Base-by-base conservation (phyloP, 164 flowering plant genomes). In the Tetrastigma voinierianum region DNA sequence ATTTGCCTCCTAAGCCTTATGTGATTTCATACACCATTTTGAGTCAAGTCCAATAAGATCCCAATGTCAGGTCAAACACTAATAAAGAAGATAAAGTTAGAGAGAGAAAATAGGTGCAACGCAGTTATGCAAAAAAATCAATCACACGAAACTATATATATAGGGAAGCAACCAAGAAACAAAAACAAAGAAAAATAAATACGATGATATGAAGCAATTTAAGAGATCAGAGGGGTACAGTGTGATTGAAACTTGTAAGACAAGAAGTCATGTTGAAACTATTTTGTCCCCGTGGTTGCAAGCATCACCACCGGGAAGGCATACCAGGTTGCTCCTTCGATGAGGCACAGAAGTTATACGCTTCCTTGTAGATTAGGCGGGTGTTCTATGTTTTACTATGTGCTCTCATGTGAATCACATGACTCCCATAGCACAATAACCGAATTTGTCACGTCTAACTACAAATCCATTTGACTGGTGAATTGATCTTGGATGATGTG, bases 331-430 rank as follows among this genome's bases (percentile, higher is more conserved):
- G 79, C 72, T 68, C 62, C 63, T 66, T 66, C 57, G 17, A 48
- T 15, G 18, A 24, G 43, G 61, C 63, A 62, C 67, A 54, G 43
- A 59, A 24, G 6, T 25, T 17, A 59, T 62, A 49, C 68, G 61
- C 46, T 21, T 20, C 12, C 65, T 57, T 7, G 61, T n/a, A 58
- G 9, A 55, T 75, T 56, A 6, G 64, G 75, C 86, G 82, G 81
- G 66, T 82, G 76, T 78, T 80, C 70, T 82, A 68, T 82, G 85
- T 74, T 84, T 67, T 73, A n/a, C 59, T 85, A 79, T 77, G 84
- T 83, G 83, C 61, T 51, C 57, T 81, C 86, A 82, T 82, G 88
- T 84, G 86, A 82, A 68, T 53, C 78, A 85, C 80, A 77, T 81
- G 84, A 70, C 59, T 3, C 63, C 75, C 81, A 74, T 73, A 69